A percentile compares a stretch with the other conserved stretches of the same genome.
Conservation (phyloP, 1,284 basidiomycete genomes). For the Boletellus sp. region DNA sequence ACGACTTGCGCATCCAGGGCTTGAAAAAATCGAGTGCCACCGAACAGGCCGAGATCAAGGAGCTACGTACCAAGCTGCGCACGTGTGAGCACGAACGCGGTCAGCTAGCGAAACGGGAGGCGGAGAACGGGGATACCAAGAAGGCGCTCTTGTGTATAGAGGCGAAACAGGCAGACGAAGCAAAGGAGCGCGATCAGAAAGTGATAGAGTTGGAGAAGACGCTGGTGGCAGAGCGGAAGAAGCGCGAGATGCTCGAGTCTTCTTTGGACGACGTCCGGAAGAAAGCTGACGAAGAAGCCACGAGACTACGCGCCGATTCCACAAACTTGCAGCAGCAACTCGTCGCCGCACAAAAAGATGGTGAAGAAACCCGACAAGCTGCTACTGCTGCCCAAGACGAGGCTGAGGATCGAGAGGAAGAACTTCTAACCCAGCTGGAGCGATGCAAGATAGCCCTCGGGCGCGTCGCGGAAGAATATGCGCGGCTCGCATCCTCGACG, state of each 20-base stretch:
- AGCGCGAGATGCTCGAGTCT: slow-evolving; percentile 44
- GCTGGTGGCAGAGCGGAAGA: slow-evolving; percentile 47
- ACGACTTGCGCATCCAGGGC: slow-evolving; percentile 56
- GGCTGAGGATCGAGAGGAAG: slow-evolving; percentile 35
- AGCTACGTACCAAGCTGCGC: slow-evolving; percentile 57
- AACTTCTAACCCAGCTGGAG: slow-evolving; percentile 48
- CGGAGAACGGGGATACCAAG: slow-evolving; percentile 50
- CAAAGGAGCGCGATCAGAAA: slow-evolving; percentile 50
- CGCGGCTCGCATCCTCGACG: slow-evolving; percentile 49
- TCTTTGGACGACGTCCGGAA: slow-evolving; percentile 42
- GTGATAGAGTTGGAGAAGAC: slow-evolving; percentile 57
- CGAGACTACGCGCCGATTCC: slow-evolving; percentile 34
- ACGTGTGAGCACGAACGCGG: slow-evolving; percentile 55
- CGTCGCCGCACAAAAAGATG: slow-evolving; percentile 21
- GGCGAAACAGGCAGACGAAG: slow-evolving; percentile 48
- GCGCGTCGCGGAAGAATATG: slow-evolving; percentile 57
- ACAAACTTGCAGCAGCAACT: slow-evolving; percentile 38
- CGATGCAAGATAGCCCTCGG: slow-evolving; percentile 43
- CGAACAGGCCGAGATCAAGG: slow-evolving; percentile 62
- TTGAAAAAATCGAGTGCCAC: slow-evolving; percentile 46
- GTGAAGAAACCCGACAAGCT: slow-evolving; percentile 33
- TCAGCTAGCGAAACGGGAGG: slow-evolving; percentile 49
- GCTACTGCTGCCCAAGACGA: slow-evolving; percentile 25
- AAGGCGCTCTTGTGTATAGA: slow-evolving; percentile 50
- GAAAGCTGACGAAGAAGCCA: slow-evolving; percentile 42